Conservation (phyloP, 169 alveolate species). For the Neospora caninum region DNA sequence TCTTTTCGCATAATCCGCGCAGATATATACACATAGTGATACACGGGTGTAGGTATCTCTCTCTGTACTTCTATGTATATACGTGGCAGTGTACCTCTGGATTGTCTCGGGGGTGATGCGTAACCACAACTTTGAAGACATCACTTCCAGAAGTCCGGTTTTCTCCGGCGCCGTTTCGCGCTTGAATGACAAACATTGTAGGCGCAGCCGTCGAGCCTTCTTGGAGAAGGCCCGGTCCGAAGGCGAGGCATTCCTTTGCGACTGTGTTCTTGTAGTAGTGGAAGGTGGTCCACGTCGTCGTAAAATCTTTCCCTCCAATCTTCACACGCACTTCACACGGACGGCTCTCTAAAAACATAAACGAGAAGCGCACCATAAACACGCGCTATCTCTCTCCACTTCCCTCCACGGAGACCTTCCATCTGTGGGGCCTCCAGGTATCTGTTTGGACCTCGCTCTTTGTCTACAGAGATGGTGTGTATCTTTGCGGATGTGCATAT, state of each 20-base stretch:
- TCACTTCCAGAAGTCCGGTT: constrained; percentile 93
- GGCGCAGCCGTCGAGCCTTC: constrained; percentile 86
- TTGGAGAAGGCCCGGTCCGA: constrained; percentile 93
- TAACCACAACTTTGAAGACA: constrained; percentile 74
- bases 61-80: too few relatives aligned
- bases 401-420: too few relatives aligned
- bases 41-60: too few relatives aligned
- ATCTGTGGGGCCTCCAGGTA: too few relatives aligned
- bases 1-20: too few relatives aligned
- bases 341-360: constrained; percentile 79
- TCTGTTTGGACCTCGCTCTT: too few relatives aligned
- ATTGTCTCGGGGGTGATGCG: constrained; percentile 62
- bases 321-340: constrained; percentile 90
- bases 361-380: too few relatives aligned
- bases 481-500: too few relatives aligned
- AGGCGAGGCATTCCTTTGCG: constrained; percentile 90
- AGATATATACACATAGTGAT: too few relatives aligned
- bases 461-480: too few relatives aligned
- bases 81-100: background rate
- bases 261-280: constrained; percentile 91
- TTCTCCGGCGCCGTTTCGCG: constrained; percentile 90
- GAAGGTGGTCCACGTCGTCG: constrained; percentile 86
- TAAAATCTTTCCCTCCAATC: constrained; percentile 89
- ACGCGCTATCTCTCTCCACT: too few relatives aligned
- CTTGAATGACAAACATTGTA: constrained; percentile 88